phyloP scores from a whole-genome alignment of 345 rosid species.

The Citrus sinensis region DNA sequence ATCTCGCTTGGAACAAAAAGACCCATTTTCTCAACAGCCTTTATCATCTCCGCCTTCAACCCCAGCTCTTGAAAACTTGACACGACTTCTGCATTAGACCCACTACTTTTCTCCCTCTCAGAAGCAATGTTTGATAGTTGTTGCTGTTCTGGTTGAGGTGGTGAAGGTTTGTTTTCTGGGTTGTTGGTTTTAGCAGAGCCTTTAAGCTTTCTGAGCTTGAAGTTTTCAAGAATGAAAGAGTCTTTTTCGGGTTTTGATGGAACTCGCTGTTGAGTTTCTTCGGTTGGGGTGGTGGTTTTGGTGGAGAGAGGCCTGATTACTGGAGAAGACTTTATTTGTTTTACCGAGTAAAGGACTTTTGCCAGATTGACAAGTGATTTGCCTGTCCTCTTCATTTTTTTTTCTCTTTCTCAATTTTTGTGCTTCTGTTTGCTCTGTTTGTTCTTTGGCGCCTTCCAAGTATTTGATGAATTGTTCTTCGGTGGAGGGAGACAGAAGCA shows the following conservation, averaged over 20 bases:
- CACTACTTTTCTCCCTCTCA: conserved; percentile 10
- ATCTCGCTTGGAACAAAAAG: conserved; percentile 64
- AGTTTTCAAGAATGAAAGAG: conserved; percentile 38
- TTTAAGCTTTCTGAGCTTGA: conserved; percentile 45
- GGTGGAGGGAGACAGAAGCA: background rate
- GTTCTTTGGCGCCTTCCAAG: background rate
- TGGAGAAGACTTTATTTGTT: conserved; percentile 5
- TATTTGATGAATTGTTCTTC: background rate
- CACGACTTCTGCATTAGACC: conserved; percentile 11
- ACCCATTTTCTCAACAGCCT: conserved; percentile 42
- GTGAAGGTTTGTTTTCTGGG: conserved; percentile 13
- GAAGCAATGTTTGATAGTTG: background rate
- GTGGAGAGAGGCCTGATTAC: conserved; percentile 8
- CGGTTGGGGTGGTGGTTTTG: background rate
- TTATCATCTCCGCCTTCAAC: conserved; percentile 46
- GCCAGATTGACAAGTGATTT: conserved; percentile 14
- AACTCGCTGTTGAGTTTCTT: background rate
- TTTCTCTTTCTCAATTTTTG: background rate
- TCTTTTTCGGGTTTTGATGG: conserved; percentile 11
- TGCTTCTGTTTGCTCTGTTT: background rate
- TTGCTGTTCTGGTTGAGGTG: background rate
- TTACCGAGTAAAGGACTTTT: conserved; percentile 2
- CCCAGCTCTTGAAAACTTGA: conserved; percentile 54
- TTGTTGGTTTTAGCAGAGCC: conserved; percentile 24
- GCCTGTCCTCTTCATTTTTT: conserved; percentile 8